Conservation (phyloP, 2,329 filamentous ascomycete species). For the Beauveria rudraprayagi region DNA sequence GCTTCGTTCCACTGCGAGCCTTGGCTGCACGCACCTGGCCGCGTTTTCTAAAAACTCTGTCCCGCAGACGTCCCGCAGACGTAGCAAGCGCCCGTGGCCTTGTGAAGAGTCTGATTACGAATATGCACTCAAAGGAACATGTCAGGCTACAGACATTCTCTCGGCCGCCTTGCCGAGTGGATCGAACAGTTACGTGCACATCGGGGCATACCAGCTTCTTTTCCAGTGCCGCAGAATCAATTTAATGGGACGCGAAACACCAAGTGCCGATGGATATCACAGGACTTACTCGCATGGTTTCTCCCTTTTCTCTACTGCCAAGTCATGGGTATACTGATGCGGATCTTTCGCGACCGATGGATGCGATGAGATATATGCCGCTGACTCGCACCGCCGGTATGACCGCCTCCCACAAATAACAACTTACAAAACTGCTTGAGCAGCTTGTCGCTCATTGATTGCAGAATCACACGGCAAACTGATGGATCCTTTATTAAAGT, state of each 20-base stretch:
- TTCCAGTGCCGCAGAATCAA: not conserved
- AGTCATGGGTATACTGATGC: not conserved
- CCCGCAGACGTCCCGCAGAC: too few relatives aligned
- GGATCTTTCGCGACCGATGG: not conserved
- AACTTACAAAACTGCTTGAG: too few relatives aligned
- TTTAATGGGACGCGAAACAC: not conserved
- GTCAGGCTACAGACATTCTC: not conserved
- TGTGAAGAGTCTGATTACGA: not conserved
- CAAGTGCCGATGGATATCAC: not conserved
- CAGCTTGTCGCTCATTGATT: too few relatives aligned
- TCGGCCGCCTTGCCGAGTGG: conserved; percentile 6
- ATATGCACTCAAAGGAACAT: not conserved
- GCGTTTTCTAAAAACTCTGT: too few relatives aligned
- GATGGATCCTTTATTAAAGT: too few relatives aligned
- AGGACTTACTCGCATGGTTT: not conserved
- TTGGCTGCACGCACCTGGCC: not conserved
- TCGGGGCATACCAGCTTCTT: not conserved
- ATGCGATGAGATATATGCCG: not conserved
- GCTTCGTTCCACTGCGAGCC: not conserved
- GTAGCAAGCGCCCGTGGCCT: too few relatives aligned
- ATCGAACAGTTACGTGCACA: not conserved
- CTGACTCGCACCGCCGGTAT: not conserved
- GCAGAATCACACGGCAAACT: too few relatives aligned
- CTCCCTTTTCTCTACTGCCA: not conserved
- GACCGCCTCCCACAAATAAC: not conserved